Evolutionary conservation across 2,329 filamentous ascomycete species (phyloP).

Genomic region (Hypocreales sp.): DNA sequence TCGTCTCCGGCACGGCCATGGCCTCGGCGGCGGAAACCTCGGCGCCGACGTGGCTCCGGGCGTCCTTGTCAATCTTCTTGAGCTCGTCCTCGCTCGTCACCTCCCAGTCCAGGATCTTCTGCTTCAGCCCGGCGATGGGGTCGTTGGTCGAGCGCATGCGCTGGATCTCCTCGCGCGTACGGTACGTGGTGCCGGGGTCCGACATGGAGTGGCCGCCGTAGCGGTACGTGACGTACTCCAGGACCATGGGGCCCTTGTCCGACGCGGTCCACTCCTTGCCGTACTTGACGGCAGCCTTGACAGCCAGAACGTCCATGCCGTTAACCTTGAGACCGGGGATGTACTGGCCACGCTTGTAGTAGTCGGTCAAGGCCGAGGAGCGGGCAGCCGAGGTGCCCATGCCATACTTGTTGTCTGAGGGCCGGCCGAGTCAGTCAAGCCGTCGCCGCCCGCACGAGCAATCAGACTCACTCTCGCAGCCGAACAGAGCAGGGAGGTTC

Average conservation of each 20-base stretch:
- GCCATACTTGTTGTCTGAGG: conserved; percentile 95
- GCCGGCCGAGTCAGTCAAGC: conserved; percentile 4
- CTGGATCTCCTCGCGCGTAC: conserved; percentile 97
- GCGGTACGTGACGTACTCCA: conserved; percentile 98
- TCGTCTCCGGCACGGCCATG: conserved; percentile 69
- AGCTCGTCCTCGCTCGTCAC: conserved; percentile 88
- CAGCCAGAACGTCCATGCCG: conserved; percentile 96
- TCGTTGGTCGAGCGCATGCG: conserved; percentile 99
- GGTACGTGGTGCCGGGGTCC: conserved; percentile 97
- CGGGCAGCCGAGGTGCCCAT: conserved; percentile 96
- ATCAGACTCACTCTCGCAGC: conserved; percentile 95
- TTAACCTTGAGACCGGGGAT: conserved; percentile 99
- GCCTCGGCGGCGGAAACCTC: conserved; percentile 85
- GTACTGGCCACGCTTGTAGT: conserved; percentile 99
- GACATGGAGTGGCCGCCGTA: conserved; percentile 99
- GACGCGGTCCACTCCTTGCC: conserved; percentile 73
- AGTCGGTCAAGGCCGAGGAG: conserved; percentile 91
- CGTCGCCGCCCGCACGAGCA: too few relatives aligned
- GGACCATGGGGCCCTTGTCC: conserved; percentile 84
- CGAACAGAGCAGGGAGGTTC: conserved; percentile 90
- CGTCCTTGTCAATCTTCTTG: conserved; percentile 91
- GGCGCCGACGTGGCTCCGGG: conserved; percentile 67
- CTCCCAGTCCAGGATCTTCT: conserved; percentile 93
- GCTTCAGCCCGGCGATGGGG: conserved; percentile 93
- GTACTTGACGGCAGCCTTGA: conserved; percentile 91